A percentile compares a stretch with the other conserved stretches of the same genome.
Conservation (phyloP, 1,284 basidiomycete genomes). For the Neonothopanus nambi region DNA sequence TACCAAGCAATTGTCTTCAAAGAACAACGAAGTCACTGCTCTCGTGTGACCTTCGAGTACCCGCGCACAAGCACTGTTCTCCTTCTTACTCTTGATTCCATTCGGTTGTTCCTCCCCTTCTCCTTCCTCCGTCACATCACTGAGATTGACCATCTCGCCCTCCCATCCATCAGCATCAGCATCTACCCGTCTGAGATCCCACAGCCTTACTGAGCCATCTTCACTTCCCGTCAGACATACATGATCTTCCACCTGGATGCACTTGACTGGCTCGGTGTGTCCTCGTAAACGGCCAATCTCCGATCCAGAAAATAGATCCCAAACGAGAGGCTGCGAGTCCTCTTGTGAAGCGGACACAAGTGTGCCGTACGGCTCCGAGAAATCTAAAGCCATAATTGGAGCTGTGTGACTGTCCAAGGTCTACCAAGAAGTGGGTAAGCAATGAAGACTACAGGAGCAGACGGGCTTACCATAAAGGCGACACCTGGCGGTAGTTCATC, state of each 20-base stretch:
- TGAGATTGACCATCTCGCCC: constrained; percentile 54
- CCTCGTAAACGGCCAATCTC: constrained; percentile 82
- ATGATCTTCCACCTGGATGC: constrained; percentile 91
- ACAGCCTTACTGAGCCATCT: constrained; percentile 83
- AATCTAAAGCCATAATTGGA: constrained; percentile 89
- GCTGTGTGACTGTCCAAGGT: constrained; percentile 80
- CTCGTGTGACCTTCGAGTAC: constrained; percentile 91
- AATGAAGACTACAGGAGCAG: constrained; percentile 8
- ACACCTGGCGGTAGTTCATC: constrained; percentile 92
- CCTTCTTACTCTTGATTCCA: constrained; percentile 33
- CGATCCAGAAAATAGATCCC: constrained; percentile 83
- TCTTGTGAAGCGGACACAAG: constrained; percentile 87
- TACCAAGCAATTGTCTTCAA: constrained; percentile 92
- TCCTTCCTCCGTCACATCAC: constrained; percentile 65
- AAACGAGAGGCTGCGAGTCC: constrained; percentile 78
- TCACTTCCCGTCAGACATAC: constrained; percentile 90
- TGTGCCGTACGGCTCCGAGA: constrained; percentile 95
- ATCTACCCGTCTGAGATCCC: constrained; percentile 85
- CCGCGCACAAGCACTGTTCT: constrained; percentile 65
- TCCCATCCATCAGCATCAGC: constrained; percentile 69
- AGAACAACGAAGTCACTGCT: constrained; percentile 90
- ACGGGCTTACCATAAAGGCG: constrained; percentile 89
- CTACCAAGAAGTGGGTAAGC: constrained; percentile 38
- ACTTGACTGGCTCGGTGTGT: constrained; percentile 81
- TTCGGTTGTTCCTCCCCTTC: constrained; percentile 38